These are phyloP conservation scores for Taxawa tesnikishii DNA, from an alignment of 2,329 filamentous ascomycete species.

Conservation along the genomic window DNA sequence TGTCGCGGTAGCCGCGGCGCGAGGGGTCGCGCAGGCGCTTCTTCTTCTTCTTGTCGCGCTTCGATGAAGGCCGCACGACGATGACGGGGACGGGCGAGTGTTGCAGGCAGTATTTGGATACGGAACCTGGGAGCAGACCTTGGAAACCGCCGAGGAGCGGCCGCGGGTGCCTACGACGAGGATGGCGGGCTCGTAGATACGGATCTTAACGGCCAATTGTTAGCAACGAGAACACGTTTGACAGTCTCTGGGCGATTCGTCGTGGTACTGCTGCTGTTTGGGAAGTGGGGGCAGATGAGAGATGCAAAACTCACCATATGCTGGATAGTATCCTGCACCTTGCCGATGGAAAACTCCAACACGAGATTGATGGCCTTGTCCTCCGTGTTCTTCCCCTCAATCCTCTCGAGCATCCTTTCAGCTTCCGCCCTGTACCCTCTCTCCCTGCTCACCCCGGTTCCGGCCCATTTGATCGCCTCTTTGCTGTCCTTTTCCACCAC, in stretches of 20 bases:
- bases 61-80: slow-evolving; percentile 76
- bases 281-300: too few relatives aligned
- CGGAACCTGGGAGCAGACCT: slow-evolving; percentile 73
- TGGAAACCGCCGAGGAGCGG: slow-evolving; percentile 77
- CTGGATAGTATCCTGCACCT: slow-evolving; percentile 82
- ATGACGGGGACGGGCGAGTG: slow-evolving; percentile 89
- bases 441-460: slow-evolving; percentile 42
- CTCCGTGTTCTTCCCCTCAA: slow-evolving; percentile 67
- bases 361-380: slow-evolving; percentile 78
- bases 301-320: slow-evolving; percentile 62
- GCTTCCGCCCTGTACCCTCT: slow-evolving; percentile 61
- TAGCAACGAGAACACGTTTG: neutral
- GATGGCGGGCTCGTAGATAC: slow-evolving; percentile 83
- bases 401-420: slow-evolving; percentile 57
- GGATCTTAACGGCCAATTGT: slow-evolving; percentile 47
- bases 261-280: too few relatives aligned
- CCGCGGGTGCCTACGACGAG: slow-evolving; percentile 83
- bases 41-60: slow-evolving; percentile 78
- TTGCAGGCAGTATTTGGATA: slow-evolving; percentile 89
- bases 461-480: slow-evolving; percentile 33
- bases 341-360: slow-evolving; percentile 78
- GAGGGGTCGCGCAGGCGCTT: slow-evolving; percentile 69
- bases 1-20: slow-evolving; percentile 64
- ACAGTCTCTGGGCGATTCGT: neutral
- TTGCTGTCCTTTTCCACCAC: slow-evolving; percentile 77